These are phyloP conservation scores for Nepenthes mirabilis DNA, from an alignment of 148 eudicot species.

Conservation along the genomic window DNA sequence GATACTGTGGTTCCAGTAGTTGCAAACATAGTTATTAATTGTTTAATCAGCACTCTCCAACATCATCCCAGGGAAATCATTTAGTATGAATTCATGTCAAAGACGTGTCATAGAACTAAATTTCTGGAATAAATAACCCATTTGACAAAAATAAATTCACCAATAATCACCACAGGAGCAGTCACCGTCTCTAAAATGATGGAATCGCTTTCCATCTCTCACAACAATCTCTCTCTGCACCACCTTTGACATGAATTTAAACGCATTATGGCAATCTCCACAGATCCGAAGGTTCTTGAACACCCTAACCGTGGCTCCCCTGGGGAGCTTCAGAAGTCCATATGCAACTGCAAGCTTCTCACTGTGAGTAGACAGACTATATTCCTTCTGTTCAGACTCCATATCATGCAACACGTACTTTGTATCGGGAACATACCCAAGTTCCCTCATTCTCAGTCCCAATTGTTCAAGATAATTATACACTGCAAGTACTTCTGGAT, in stretches of 20 bases:
- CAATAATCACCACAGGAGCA: constrained; percentile 94
- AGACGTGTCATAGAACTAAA: too few relatives aligned
- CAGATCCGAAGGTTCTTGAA: constrained; percentile 62
- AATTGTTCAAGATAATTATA: constrained; percentile 40
- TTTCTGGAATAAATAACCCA: too few relatives aligned
- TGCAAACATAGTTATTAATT: too few relatives aligned
- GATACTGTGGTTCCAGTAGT: too few relatives aligned
- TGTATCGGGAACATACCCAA: constrained; percentile 52
- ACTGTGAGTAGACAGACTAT: constrained; percentile 48
- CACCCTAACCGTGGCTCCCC: constrained; percentile 47
- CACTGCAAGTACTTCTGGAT: constrained; percentile 46
- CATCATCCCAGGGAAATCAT: too few relatives aligned
- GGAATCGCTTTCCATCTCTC: constrained; percentile 90
- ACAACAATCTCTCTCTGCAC: constrained; percentile 76
- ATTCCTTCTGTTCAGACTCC: constrained; percentile 47
- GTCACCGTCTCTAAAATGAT: constrained; percentile 76
- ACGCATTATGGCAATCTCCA: constrained; percentile 87
- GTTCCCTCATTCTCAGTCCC: constrained; percentile 37
- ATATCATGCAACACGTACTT: constrained; percentile 47
- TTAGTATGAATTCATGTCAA: too few relatives aligned
- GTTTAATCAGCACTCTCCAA: too few relatives aligned
- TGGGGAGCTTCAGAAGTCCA: constrained; percentile 52
- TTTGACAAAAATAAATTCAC: constrained; percentile 20
- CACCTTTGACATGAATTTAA: constrained; percentile 72
- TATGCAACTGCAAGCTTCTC: constrained; percentile 66